Percentiles rank a stretch among this genome's conserved stretches.
phyloP scores from a whole-genome alignment of 1,284 basidiomycete genomes.

The Cutaneotrichosporon mucoides region DNA sequence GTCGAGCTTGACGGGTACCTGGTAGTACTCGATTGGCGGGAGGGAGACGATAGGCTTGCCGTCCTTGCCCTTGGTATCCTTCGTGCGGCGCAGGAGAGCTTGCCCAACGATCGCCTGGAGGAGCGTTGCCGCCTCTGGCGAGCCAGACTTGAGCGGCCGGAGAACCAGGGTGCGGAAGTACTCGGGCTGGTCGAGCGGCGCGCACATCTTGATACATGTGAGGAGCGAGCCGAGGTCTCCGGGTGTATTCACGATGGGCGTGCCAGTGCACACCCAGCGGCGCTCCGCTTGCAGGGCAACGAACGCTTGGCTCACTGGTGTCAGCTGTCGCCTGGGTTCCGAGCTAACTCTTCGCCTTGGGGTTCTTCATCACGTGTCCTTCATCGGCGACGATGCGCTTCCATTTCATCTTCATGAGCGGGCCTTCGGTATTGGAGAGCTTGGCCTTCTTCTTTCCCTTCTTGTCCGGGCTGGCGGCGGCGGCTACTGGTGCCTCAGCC shows the following conservation, averaged over 20 bases:
- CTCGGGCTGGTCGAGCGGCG: slow-evolving; percentile 71
- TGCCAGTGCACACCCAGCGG: slow-evolving; percentile 61
- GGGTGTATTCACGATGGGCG: slow-evolving; percentile 83
- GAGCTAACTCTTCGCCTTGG: slow-evolving; percentile 63
- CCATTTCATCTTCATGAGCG: slow-evolving; percentile 69
- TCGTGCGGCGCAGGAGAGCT: slow-evolving; percentile 76
- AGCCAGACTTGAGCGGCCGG: slow-evolving; percentile 65
- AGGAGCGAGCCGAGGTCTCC: slow-evolving; percentile 77
- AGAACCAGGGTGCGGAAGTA: slow-evolving; percentile 72
- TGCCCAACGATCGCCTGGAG: slow-evolving; percentile 81
- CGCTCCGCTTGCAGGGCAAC: slow-evolving; percentile 65
- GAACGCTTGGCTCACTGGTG: slow-evolving; percentile 61
- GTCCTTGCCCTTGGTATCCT: slow-evolving; percentile 74
- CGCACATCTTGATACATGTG: slow-evolving; percentile 73
- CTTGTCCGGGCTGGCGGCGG: slow-evolving; percentile 12
- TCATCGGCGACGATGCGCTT: slow-evolving; percentile 85
- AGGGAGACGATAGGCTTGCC: slow-evolving; percentile 69
- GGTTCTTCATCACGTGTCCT: slow-evolving; percentile 79
- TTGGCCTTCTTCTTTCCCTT: slow-evolving; percentile 31
- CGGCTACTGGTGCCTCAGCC: slow-evolving; percentile 19
- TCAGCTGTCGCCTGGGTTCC: not conserved
- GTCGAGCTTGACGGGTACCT: slow-evolving; percentile 59
- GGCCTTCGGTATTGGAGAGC: slow-evolving; percentile 40
- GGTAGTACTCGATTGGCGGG: slow-evolving; percentile 59
- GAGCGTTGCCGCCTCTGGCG: slow-evolving; percentile 62